Evolutionary conservation across 768 basidiomycete genomes (phyloP).

Genomic region (Boletellus ananas): DNA sequence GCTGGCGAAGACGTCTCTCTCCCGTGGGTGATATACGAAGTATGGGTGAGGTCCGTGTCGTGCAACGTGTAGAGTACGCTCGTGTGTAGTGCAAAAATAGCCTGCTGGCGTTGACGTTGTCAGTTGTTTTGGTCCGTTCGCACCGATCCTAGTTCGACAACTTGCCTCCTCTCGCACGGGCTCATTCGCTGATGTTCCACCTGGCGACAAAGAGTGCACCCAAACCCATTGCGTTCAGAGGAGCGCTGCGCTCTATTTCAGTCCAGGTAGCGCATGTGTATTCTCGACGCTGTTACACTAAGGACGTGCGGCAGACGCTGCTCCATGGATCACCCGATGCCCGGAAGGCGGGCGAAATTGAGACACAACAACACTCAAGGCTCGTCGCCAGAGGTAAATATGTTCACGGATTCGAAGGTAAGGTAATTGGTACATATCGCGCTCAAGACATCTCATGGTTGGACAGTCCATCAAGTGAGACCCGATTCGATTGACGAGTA

Average conservation of each 20-base stretch:
- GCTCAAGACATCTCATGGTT: conserved; percentile 2
- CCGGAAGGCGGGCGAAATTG: conserved; percentile 73
- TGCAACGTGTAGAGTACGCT: conserved; percentile 4
- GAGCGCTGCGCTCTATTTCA: conserved; percentile 50
- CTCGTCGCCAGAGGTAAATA: conserved; percentile 93
- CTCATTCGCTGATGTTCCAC: conserved; percentile 20
- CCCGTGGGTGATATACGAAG: conserved; percentile 38
- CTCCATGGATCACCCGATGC: conserved; percentile 94
- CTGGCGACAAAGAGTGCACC: conserved; percentile 14
- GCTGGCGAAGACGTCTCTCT: conserved; percentile 25
- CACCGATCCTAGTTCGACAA: conserved; percentile 1
- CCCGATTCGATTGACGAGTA: conserved; percentile 81
- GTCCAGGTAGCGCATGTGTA: conserved; percentile 49
- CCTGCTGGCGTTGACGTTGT: background rate
- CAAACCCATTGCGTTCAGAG: conserved; percentile 13
- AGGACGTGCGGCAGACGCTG: conserved; percentile 53
- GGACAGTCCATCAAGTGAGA: conserved; percentile 77
- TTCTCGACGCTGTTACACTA: conserved; percentile 26
- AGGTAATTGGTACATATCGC: background rate
- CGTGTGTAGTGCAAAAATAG: background rate
- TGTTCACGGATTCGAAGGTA: conserved; percentile 86
- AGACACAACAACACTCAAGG: conserved; percentile 78
- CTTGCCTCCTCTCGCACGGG: background rate
- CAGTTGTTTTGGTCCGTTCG: no score
- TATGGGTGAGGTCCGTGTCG: conserved; percentile 35